phyloP scores from a whole-genome alignment of 1,284 basidiomycete species.

The Trichosporon sp. region DNA sequence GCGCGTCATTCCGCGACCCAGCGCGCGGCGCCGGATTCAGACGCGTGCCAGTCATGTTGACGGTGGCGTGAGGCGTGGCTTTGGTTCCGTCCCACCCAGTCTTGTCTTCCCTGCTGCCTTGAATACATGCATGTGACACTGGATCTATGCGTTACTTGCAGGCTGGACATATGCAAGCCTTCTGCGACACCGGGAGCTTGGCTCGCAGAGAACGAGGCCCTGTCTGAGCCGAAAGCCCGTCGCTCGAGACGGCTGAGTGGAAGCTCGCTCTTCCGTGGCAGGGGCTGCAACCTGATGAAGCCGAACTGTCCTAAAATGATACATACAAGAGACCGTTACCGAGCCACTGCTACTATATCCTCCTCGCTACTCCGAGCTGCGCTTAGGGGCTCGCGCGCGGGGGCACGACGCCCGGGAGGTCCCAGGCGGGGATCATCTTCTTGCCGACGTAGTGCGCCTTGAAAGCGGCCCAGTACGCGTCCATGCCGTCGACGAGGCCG shows the following conservation, averaged over 20 bases:
- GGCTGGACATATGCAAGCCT: too few species aligned
- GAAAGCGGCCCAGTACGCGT: conserved; percentile 49
- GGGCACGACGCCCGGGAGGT: conserved; percentile 19
- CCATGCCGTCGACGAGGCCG: conserved; percentile 54
- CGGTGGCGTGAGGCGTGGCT: neutral
- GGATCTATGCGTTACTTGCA: too few species aligned
- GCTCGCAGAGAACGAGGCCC: too few species aligned
- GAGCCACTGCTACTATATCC: neutral
- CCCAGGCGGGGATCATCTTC: conserved; percentile 23
- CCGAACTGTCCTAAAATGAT: neutral
- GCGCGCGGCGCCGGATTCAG: neutral
- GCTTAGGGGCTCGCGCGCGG: neutral
- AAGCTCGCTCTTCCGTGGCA: too few species aligned
- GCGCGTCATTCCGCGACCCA: neutral
- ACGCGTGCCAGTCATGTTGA: neutral
- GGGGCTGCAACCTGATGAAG: neutral
- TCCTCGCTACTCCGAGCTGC: neutral
- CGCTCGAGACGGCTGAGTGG: too few species aligned
- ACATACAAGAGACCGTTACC: neutral
- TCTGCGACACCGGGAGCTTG: too few species aligned
- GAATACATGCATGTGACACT: neutral
- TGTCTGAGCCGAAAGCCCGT: too few species aligned
- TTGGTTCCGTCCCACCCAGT: neutral
- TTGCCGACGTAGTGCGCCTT: conserved; percentile 21
- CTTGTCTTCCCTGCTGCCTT: neutral